Base-by-base conservation (phyloP, 2,329 filamentous ascomycete genomes). In the Fusarium agapanthi region DNA sequence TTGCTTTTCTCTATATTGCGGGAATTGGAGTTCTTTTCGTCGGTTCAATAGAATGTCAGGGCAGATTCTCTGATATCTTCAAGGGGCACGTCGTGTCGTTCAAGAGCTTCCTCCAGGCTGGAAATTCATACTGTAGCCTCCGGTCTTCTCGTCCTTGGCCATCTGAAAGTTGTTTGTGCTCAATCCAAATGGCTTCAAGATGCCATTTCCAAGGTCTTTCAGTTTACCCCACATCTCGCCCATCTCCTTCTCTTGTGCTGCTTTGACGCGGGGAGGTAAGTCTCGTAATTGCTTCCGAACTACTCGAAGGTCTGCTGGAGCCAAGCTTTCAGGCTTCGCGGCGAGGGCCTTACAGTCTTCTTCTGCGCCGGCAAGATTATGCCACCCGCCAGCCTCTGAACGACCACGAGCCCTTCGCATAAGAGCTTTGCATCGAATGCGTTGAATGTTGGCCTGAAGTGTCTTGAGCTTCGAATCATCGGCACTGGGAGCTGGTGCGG, bases 201-300 rank as follows among this genome's bases (percentile, higher is more conserved):
- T 90, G 3, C 95, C 94, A 79, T 99, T 97, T 0, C 96, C 96
- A 67, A 99, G 84, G 82, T 93, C 91, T 80, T 97, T 98, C 76
- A 99, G 83, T 84, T 98, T 98, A 24, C 92, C 93, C 95, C 97
- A 97, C 95, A 98, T 98, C 83, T 99, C 95, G 6, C 89, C 91
- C 88, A 96, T 94, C 83, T 99, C 96, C 75, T 88, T 88, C 78
- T 97, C 92, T 83, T 95, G 94, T 3, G 95, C 95, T 24, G 88
- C 88, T 72, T 95, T 93, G 55, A 94, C 88, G 69, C 88, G 87
- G 3, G 87, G 84, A 4, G 94, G 93, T 43, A 98, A 82, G 28
- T 85, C 84, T 20, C 86, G 82, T 66, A 97, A 84, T 75, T 94
- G 92, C 34, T 85, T 82, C 58, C 89, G 86, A 4, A 97, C 92